A percentile compares a stretch with the other conserved stretches of the same genome.
Evolutionary conservation across 768 basidiomycete species (phyloP).

Genomic region (Rhizopogon vulgaris): DNA sequence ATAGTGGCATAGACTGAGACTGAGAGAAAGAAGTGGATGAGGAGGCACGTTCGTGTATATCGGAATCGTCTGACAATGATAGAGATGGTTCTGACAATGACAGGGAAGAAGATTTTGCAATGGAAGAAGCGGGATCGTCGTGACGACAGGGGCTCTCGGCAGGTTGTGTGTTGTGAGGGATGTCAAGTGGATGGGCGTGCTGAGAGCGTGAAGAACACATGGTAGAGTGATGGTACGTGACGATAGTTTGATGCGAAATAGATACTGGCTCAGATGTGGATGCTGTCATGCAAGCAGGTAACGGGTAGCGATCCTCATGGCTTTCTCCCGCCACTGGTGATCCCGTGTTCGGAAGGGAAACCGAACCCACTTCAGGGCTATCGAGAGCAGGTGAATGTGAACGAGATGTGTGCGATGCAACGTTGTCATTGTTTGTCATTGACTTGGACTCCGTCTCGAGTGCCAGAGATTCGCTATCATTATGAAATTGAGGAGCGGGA

Average conservation of each 20-base stretch:
- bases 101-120: neutral
- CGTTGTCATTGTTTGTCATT: constrained; percentile 8
- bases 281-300: neutral
- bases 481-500: neutral
- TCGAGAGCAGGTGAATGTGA: constrained; percentile 16
- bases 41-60: neutral
- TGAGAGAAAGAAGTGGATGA: neutral
- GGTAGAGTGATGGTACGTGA: neutral
- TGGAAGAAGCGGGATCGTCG: neutral
- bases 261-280: neutral
- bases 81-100: neutral
- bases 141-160: neutral
- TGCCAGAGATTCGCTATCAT: neutral
- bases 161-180: neutral
- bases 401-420: constrained; percentile 12
- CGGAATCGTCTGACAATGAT: neutral
- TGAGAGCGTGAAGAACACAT: neutral
- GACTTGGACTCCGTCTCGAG: constrained; percentile 2
- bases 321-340: constrained; percentile 1
- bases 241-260: neutral
- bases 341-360: neutral
- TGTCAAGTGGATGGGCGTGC: neutral
- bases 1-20: neutral
- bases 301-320: neutral
- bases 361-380: neutral